Evolutionary conservation across 352 stramenopile species (phyloP), one percentile per base, ranked within the genome.

Genomic region (Pythium apleroticum): DNA sequence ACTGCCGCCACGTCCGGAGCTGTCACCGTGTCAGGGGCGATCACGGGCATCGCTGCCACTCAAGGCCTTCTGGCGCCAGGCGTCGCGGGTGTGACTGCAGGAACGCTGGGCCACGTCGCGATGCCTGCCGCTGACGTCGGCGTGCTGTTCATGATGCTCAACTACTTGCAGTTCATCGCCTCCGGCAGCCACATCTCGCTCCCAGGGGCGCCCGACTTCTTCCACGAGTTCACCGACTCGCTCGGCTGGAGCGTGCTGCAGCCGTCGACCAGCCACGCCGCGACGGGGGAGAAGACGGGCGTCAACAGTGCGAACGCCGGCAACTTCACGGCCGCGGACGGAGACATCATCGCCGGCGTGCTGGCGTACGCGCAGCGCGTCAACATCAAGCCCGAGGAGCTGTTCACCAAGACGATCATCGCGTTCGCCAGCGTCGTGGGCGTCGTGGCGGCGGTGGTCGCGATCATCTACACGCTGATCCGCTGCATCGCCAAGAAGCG

Each of bases 371-470:
- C 83, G 0, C 62, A 88, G 60, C 75, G 83, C 20, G 62, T 91
- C 35, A 78, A 88, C 60, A 73, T 91, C 54, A 59, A 88, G 28
- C 83, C 83, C 0, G 80, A 89, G 49, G 76, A 87, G 63, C 70
- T 91, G 8, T 91, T 91, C 60, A 81, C 75, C 4, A 89, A 89
- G 71, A 91, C 83, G 17, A 78, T 77, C 15, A 87, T 88, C 33
- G 83, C 80, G 14, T 89, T 91, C 35, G 78, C 57, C 0, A 83
- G 69, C 49, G 69, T 91, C 37, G 77, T 91, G 7, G 78, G 80
- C 12, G 49, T 64, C 25, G 83, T 91, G n/a, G 80, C 78, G 9
- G 73, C 76, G 4, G 74, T 78, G 15, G 81, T 89, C 12, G 80
- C 78, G 3, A 77, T 80, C 8, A 24, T 89, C 5, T 91, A 91